Percentiles rank a stretch among this genome's conserved stretches.
phyloP scores from a whole-genome alignment of 495 filamentous ascomycete genomes.

The Parathielavia appendiculata region DNA sequence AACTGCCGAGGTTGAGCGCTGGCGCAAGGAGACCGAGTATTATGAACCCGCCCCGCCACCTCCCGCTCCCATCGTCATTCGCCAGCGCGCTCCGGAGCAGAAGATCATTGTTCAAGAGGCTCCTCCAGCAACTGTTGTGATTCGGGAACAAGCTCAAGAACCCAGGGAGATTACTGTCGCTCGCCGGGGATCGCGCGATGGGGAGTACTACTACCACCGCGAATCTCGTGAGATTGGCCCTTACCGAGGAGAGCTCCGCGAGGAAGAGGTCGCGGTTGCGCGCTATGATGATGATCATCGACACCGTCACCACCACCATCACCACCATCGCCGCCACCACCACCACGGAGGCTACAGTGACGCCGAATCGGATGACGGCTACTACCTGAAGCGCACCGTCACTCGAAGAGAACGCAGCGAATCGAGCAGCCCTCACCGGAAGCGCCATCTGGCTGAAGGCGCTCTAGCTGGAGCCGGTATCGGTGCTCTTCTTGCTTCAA shows the following conservation, averaged over 20 bases:
- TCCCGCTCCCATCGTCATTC: constrained; percentile 63
- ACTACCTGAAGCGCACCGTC: constrained; percentile 43
- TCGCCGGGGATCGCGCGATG: constrained; percentile 54
- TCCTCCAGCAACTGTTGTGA: constrained; percentile 61
- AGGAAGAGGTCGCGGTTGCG: constrained; percentile 42
- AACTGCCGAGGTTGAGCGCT: constrained; percentile 53
- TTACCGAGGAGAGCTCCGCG: constrained; percentile 53
- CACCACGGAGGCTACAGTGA: constrained; percentile 31
- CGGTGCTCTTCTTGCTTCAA: constrained; percentile 67
- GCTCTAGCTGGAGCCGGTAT: constrained; percentile 73
- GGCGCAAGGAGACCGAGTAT: constrained; percentile 64
- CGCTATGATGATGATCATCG: constrained; percentile 43
- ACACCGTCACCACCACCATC: constrained; percentile 49
- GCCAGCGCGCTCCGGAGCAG: constrained; percentile 55
- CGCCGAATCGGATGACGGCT: constrained; percentile 52
- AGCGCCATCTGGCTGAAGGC: constrained; percentile 80
- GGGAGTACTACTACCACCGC: constrained; percentile 46
- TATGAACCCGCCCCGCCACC: constrained; percentile 49
- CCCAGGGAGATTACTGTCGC: constrained; percentile 45
- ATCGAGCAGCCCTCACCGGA: constrained; percentile 50
- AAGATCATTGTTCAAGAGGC: constrained; percentile 71
- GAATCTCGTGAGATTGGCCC: constrained; percentile 50
- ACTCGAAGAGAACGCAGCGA: constrained; percentile 43
- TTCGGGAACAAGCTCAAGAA: constrained; percentile 52
- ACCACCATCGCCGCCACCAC: constrained; percentile 37